Base-by-base conservation (phyloP, 345 rosid species). In the Brassica napus region DNA sequence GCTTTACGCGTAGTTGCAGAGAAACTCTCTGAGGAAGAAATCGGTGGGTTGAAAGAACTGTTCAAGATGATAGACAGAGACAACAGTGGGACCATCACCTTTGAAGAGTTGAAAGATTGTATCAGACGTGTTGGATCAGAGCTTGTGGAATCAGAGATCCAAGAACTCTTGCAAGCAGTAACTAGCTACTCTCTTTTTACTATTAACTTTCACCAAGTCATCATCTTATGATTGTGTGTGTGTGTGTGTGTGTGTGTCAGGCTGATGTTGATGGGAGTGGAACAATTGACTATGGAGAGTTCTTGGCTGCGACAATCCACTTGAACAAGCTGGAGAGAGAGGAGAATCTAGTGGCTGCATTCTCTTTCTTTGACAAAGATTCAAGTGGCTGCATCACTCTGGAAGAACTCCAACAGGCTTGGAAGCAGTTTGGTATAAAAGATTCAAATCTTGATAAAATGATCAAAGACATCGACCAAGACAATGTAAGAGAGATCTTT, bases 251-350 rank as follows among this genome's bases (percentile, higher is more conserved):
- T 35, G 42, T 62, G 14, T 42, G 31, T 82, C 72, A 91, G 97
- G 97, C 97, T 49, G 97, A 91, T 81, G 82, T 91, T 73, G 97
- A 91, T 86, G 90, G 84, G 65, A 91, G 83, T 31, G 97, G 97
- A 58, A 79, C 91, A 16, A 91, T 91, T 6, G 94, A 91, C 75
- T 86, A 91, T 44, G 92, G 91, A 18, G 94, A 91, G 82, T 91
- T 91, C 61, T 87, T 91, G 47, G 94, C 94, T 82, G 97, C 97
- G 12, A 91, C 94, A 9, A 75, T 91, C 75, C 97, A 91, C 82
- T 78, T 88, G 84, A 89, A 91, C 79, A 91, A 89, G 78, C 78
- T 91, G 67, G 97, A 89, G 82, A 89, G 91, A 73, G 97, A 91
- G 74, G 97, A 91, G 77, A 89, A 91, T 83, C 83, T 91, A 49